Evolutionary conservation across 331 rosid species (phyloP), one percentile per base, ranked within the genome.

Genomic region (Stylosanthes scabra): DNA sequence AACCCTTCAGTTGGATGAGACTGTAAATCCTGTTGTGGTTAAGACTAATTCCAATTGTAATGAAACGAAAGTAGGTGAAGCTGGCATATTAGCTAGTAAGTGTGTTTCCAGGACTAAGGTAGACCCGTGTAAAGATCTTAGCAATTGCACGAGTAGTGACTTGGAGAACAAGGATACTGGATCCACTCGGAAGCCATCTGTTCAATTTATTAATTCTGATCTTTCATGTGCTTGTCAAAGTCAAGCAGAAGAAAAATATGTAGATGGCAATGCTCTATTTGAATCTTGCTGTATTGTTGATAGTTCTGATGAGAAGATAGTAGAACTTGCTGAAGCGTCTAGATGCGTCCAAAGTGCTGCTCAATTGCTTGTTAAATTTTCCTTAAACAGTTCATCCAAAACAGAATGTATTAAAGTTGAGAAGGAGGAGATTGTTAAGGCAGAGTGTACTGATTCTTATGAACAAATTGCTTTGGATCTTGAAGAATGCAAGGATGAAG

Each of bases 381-480:
- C 66, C 54, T 63, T 64, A 75, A 78, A 59, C 47, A 67, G 62
- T 64, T 58, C 81, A 5, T 29, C 52, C 11, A 71, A 52, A 59
- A 55, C 68, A 25, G 81, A 40, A 42, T 71, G 69, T 41, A 70
- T 3, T 28, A 68, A 61, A 71, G 62, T 42, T 39, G 71, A 68
- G 63, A 74, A 11, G 28, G 20, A 65, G 55, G 72, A 59, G 70
- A 81, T 16, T 72, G 79, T 74, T 71, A 69, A 52, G 51, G 82
- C 77, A 55, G 66, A 80, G 65, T 45, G 51, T 57, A 68, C 83
- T 39, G 91, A 86, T 77, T 89, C 82, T 46, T 89, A 63, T 49
- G 91, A 86, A 75, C 63, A 78, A 44, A 72, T 86, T 72, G 82
- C 82, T 47, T 74, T 86, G 39, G 57, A 66, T 2, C 85, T 84